Conservation (phyloP, 2,329 filamentous ascomycete genomes). For the Colletotrichum sp. region DNA sequence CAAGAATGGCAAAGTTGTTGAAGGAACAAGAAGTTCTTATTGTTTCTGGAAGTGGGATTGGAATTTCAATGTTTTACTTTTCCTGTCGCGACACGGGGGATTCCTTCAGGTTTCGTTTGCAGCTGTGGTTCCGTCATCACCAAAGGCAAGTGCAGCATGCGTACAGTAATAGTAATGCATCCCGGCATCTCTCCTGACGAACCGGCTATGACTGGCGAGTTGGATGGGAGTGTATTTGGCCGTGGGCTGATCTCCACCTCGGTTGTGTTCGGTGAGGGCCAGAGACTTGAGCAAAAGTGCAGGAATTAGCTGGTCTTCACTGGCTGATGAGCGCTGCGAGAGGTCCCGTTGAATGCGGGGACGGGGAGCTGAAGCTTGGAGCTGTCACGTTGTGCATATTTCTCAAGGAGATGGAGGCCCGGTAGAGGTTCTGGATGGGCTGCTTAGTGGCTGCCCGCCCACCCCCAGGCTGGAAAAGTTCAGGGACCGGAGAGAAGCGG, state of each 20-base stretch:
- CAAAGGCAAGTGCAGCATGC: not conserved
- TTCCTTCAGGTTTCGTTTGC: not conserved
- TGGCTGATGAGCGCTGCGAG: not conserved
- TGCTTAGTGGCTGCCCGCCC: not conserved
- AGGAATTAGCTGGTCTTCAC: not conserved
- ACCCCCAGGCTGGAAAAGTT: not conserved
- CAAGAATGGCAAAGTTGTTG: not conserved
- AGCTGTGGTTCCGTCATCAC: not conserved
- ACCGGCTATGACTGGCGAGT: slow-evolving; percentile 18
- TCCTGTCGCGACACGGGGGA: not conserved
- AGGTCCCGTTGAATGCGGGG: slow-evolving; percentile 14
- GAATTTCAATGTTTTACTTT: not conserved
- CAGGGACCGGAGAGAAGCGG: slow-evolving; percentile 19
- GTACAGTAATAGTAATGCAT: not conserved
- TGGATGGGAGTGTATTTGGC: not conserved
- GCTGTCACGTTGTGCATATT: not conserved
- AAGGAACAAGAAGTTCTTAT: not conserved
- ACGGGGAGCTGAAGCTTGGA: not conserved
- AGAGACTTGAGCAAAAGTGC: not conserved
- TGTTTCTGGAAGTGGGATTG: not conserved
- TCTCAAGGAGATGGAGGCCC: not conserved
- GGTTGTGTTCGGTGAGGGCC: slow-evolving; percentile 17
- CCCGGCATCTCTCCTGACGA: not conserved
- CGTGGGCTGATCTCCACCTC: slow-evolving; percentile 14
- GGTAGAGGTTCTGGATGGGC: not conserved